Evolutionary conservation across 2,329 filamentous ascomycete species (phyloP), one percentile per base, ranked within the genome.

Genomic region (Colletotrichum cordylinicola): DNA sequence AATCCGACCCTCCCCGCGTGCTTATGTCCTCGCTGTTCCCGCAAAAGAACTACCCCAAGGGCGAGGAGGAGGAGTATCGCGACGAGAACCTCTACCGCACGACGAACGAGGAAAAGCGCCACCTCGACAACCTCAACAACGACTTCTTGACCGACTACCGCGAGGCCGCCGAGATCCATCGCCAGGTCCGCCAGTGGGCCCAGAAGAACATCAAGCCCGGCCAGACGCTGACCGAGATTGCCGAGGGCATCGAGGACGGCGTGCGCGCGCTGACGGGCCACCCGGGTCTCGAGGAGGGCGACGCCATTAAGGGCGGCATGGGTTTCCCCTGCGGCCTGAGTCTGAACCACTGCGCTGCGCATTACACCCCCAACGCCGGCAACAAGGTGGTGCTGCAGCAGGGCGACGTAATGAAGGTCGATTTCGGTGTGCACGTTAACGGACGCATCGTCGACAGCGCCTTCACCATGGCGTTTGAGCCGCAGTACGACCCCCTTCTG

Each of bases 301-400:
- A 97, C 81, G 93, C 92, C 71, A 87, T 96, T 78, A 91, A 92
- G 80, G 95, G 92, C 37, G 95, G 95, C 70, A 95, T 98, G 90
- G 95, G 94, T 7, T 98, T 98, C 86, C 95, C 95, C 5, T 96
- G 93, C 21, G 95, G 95, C 71, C 87, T 98, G 74, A 96, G 94
- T 83, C 89, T 97, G 79, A 96, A 98, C 86, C 92, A 97, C 84
- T 95, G 94, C 81, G 95, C 95, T 2, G 95, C 95, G 6, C 95
- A 98, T 86, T 98, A 94, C 85, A 96, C 93, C 8, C 95, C 95
- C 16, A 98, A 98, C 83, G 93, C 94, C 2, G 95, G 95, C 70
- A 97, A 97, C 86, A 95, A 95, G 83, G 90, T 94, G 80, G 85
- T 96, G 35, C 87, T 97, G 75, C 88, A 94, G 81, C 84, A 93